These are phyloP conservation scores for Wickerhamiella siamensis DNA, from an alignment of 805 yeast genomes.

Conservation along the genomic window DNA sequence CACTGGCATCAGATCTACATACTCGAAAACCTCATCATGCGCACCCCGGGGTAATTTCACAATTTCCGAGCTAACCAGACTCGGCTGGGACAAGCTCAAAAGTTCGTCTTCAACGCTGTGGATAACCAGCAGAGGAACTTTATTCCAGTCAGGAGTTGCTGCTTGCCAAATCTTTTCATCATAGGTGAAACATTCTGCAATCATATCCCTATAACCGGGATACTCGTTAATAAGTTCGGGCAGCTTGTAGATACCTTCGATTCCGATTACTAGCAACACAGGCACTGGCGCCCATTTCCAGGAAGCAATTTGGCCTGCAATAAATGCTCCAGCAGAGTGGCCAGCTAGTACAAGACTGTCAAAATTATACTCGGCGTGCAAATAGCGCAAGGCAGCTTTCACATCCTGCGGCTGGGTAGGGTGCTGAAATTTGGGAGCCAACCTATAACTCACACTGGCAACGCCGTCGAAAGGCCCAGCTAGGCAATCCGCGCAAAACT, in stretches of 20 bases:
- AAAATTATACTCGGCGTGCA: conserved; percentile 19
- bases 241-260: conserved; percentile 63
- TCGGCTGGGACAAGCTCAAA: conserved; percentile 19
- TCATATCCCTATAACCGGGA: conserved; percentile 42
- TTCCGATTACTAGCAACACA: conserved; percentile 9
- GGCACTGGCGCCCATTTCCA: neutral
- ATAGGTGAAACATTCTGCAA: conserved; percentile 41
- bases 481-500: conserved; percentile 21
- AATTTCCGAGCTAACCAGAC: neutral
- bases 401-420: conserved; percentile 53
- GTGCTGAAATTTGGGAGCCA: conserved; percentile 47
- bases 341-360: conserved; percentile 35
- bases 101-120: conserved; percentile 61
- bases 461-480: conserved; percentile 18
- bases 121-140: conserved; percentile 6
- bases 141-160: conserved; percentile 14
- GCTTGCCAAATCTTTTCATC: conserved; percentile 19
- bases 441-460: conserved; percentile 46
- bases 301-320: conserved; percentile 34
- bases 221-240: conserved; percentile 41
- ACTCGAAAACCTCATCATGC: neutral
- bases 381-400: conserved; percentile 27
- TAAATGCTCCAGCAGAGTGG: conserved; percentile 71
- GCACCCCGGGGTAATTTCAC: neutral
- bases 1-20: neutral